phyloP scores from a whole-genome alignment of 23 red algal species.

The Cyanidioschyzon merolae region DNA sequence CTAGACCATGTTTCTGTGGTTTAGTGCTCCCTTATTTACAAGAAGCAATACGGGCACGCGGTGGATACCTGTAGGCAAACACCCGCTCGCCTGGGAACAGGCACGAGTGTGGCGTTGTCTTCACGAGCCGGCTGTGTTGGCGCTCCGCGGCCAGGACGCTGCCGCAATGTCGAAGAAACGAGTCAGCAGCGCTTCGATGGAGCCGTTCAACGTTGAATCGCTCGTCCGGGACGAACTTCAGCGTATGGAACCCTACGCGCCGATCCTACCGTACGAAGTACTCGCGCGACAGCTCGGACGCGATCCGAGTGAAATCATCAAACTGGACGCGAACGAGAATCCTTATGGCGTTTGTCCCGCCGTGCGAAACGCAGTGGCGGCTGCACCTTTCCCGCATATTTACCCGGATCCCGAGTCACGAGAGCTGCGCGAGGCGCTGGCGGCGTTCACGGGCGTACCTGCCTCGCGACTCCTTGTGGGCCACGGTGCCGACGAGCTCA shows the following conservation, averaged over 20 bases:
- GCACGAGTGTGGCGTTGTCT: too few species aligned
- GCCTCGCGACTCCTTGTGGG: conserved; percentile 66
- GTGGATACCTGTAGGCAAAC: too few species aligned
- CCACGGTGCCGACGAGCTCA: conserved; percentile 87
- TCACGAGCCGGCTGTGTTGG: too few species aligned
- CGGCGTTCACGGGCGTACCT: conserved; percentile 41
- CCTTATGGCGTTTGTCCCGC: conserved; percentile 70
- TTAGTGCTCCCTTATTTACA: too few species aligned
- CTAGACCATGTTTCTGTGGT: too few species aligned
- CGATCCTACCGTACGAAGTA: conserved; percentile 85
- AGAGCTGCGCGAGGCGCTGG: conserved; percentile 54
- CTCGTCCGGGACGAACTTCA: conserved; percentile 24
- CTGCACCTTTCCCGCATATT: conserved; percentile 67
- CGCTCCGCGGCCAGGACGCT: too few species aligned
- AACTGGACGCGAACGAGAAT: conserved; percentile 99
- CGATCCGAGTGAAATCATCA: conserved; percentile 60
- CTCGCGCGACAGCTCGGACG: conserved; percentile 53
- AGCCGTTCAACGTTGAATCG: background rate
- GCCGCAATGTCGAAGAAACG: too few species aligned
- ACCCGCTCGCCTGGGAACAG: too few species aligned
- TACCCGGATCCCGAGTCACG: conserved; percentile 84
- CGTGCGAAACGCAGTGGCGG: conserved; percentile 37
- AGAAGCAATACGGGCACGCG: too few species aligned
- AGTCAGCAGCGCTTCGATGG: too few species aligned
- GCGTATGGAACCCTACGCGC: conserved; percentile 61